Evolutionary conservation across 345 rosid species (phyloP).

Genomic region (Ricinus communis): DNA sequence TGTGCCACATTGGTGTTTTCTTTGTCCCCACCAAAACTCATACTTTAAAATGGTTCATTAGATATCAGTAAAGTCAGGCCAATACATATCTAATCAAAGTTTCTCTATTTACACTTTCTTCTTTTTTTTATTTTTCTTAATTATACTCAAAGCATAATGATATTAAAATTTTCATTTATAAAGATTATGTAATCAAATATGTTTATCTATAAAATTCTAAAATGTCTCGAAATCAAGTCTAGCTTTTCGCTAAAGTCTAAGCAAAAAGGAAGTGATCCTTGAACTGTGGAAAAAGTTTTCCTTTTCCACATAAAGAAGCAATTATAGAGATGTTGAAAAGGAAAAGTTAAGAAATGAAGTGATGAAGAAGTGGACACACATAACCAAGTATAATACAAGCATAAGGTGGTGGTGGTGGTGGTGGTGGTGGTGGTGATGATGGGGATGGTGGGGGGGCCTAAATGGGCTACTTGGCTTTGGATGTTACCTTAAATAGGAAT

Average conservation of each 20-base stretch:
- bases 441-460: background rate
- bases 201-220: too few species aligned
- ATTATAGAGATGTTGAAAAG: slow-evolving; percentile 37
- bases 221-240: too few species aligned
- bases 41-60: background rate
- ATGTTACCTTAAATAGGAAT: slow-evolving; percentile 36
- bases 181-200: too few species aligned
- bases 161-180: too few species aligned
- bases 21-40: slow-evolving; percentile 23
- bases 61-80: slow-evolving; percentile 26
- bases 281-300: slow-evolving; percentile 49
- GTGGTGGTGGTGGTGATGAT: background rate
- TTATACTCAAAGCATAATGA: too few species aligned
- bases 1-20: slow-evolving; percentile 5
- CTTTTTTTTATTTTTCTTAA: too few species aligned
- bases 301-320: slow-evolving; percentile 43
- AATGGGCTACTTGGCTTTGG: slow-evolving; percentile 27
- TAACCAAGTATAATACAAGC: background rate
- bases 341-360: background rate
- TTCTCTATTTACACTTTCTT: too few species aligned
- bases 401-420: background rate
- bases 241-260: background rate
- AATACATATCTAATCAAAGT: slow-evolving; percentile 9
- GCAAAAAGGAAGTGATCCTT: slow-evolving; percentile 25
- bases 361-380: slow-evolving; percentile 9